Base-by-base conservation (phyloP, 345 rosid species). In the Citrus inodora region DNA sequence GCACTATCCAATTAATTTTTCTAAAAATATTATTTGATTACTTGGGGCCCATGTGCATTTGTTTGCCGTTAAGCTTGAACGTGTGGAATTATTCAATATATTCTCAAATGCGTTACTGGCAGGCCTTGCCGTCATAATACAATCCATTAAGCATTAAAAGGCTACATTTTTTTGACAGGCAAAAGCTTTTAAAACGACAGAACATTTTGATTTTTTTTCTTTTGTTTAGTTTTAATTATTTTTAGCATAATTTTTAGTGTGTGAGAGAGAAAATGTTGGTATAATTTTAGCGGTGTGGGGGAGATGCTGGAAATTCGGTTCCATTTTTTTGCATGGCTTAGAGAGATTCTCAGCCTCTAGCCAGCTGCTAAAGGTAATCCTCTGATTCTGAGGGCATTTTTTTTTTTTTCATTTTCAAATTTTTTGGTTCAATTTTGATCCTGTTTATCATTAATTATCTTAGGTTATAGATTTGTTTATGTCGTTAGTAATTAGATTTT, bases 251-350 rank as follows among this genome's bases (percentile, higher is more conserved):
- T 53, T 51, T 14, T 53, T 53, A 53, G 58, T 53, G 38, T 19
- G 22, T 2, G 22, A 56, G 55, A 71, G 25, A 76, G 78, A 61
- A 46, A 55, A 25, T 19, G 9, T 9, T 42, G 67, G 73, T 59
- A 72, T 76, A 67, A 80, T 79, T 79, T 78, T 46, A 71, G 79
- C 80, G 80, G 86, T 61, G 73, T 25, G 70, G 78, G 75, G 64
- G 79, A 62, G 79, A 66, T 83, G 87, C 86, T 82, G 76, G 78
- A 85, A 80, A 76, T 74, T 63, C 85, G 87, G 78, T 70, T 22
- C 74, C 74, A 25, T 66, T 16, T 71, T 59, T 69, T 83, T 74
- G 35, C 84, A 70, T 80, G 86, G 83, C 55, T 28, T 81, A 51
- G 84, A 60, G 73, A 60, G 61, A 78, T 84, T 82, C 78, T 79